Evolutionary conservation across 1,284 basidiomycete species (phyloP).

Genomic region (Ceratobasidium papillatum): DNA sequence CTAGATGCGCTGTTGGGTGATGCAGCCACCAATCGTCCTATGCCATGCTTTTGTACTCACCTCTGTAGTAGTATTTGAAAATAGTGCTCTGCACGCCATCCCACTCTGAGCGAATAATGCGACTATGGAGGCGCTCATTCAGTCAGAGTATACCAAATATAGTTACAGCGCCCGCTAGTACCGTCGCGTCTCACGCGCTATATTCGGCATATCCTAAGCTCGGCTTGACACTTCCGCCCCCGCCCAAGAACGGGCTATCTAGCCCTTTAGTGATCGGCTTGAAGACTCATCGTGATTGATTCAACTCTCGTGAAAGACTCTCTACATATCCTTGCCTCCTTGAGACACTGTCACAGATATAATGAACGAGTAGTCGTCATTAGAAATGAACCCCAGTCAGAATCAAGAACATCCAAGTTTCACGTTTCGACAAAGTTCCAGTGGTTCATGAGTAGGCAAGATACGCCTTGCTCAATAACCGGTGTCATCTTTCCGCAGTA

Average conservation of each 20-base stretch:
- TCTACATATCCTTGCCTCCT: no score
- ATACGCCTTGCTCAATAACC: no score
- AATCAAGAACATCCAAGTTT: no score
- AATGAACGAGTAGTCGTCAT: no score
- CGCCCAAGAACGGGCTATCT: neutral
- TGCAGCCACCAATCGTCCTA: neutral
- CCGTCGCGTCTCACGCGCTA: neutral
- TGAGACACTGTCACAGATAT: no score
- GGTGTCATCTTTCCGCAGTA: no score
- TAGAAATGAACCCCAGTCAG: no score
- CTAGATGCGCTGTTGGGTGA: neutral
- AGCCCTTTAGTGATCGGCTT: neutral
- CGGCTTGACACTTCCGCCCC: neutral
- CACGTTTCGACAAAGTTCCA: no score
- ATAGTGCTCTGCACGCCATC: neutral
- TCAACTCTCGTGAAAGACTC: no score
- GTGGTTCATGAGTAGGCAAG: no score
- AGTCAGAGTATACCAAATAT: neutral
- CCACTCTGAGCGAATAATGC: conserved; percentile 14
- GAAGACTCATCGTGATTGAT: no score
- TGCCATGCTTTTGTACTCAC: neutral
- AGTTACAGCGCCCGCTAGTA: neutral
- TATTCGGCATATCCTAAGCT: neutral
- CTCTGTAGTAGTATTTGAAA: neutral
- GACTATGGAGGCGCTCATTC: neutral